These are phyloP conservation scores for Leptographium wingfieldii DNA, from an alignment of 2,329 filamentous ascomycete species.

Conservation along the genomic window DNA sequence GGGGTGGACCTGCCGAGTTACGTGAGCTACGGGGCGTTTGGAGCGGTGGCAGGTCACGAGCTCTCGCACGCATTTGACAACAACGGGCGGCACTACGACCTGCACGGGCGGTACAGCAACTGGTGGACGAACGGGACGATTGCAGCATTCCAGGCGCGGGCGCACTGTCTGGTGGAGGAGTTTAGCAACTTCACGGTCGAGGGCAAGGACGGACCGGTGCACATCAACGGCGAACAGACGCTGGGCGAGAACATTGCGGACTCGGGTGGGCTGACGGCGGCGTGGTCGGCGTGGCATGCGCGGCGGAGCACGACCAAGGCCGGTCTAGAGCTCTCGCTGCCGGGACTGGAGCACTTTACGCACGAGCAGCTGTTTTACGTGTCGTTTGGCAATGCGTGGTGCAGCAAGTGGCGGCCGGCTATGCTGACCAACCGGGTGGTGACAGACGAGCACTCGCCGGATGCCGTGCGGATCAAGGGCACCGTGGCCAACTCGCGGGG, in stretches of 20 bases:
- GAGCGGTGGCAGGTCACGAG: constrained; percentile 55
- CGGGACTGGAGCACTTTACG: constrained; percentile 47
- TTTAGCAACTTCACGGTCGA: constrained; percentile 48
- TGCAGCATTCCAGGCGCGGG: constrained; percentile 41
- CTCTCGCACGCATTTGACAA: constrained; percentile 60
- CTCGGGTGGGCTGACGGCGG: constrained; percentile 50
- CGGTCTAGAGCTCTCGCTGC: constrained; percentile 26
- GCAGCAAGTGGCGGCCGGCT: constrained; percentile 48
- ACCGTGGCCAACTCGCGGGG: constrained; percentile 55
- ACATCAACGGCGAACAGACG: constrained; percentile 51
- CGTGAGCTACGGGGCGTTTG: constrained; percentile 56
- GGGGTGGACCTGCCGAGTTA: constrained; percentile 50
- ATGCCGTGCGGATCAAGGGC: constrained; percentile 46
- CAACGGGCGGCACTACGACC: constrained; percentile 50
- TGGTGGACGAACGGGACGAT: constrained; percentile 55
- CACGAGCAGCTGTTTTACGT: constrained; percentile 61
- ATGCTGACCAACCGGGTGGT: constrained; percentile 44
- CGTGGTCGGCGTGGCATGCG: constrained; percentile 54
- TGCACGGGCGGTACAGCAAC: constrained; percentile 49
- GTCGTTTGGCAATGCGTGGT: constrained; percentile 53
- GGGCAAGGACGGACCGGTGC: constrained; percentile 41
- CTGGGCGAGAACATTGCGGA: constrained; percentile 62
- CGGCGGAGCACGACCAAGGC: constrained; percentile 24
- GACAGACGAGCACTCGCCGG: constrained; percentile 53
- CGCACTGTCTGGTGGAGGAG: constrained; percentile 56